These are phyloP conservation scores for Boletus semigastroideus DNA, from an alignment of 1,284 basidiomycete genomes.

Conservation along the genomic window DNA sequence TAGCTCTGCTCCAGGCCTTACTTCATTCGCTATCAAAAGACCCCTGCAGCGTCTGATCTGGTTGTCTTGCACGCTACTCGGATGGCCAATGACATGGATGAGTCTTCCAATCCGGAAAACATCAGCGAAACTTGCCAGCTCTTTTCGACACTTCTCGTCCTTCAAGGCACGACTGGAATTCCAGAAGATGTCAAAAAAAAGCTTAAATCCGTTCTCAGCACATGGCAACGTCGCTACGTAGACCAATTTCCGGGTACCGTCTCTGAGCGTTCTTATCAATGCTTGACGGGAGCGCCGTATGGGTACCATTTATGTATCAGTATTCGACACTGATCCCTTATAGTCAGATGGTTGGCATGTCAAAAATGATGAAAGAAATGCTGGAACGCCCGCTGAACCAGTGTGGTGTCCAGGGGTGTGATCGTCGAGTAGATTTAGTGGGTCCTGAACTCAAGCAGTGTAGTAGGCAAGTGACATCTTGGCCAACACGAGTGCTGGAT, in stretches of 20 bases:
- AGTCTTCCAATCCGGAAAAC: conserved; percentile 16
- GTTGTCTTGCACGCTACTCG: conserved; percentile 38
- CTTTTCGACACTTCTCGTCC: conserved; percentile 38
- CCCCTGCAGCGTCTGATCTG: conserved; percentile 32
- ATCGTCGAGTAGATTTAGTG: conserved; percentile 12
- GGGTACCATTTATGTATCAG: background rate
- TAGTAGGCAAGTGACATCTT: conserved; percentile 10
- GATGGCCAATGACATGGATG: conserved; percentile 24
- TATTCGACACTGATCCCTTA: background rate
- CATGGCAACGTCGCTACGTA: conserved; percentile 31
- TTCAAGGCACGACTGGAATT: conserved; percentile 36
- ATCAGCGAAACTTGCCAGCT: conserved; percentile 41
- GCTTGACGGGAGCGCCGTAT: conserved; percentile 32
- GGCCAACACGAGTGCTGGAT: background rate
- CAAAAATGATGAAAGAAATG: conserved; percentile 25
- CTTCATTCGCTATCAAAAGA: conserved; percentile 39
- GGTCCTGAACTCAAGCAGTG: conserved; percentile 35
- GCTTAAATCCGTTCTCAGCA: conserved; percentile 32
- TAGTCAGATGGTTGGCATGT: conserved; percentile 31
- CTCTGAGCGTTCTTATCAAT: conserved; percentile 34
- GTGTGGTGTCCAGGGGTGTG: conserved; percentile 33
- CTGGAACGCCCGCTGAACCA: conserved; percentile 30
- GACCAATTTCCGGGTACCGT: conserved; percentile 23
- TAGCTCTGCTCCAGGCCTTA: conserved; percentile 33
- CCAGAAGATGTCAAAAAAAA: conserved; percentile 31